Base-by-base conservation (phyloP, 2,329 filamentous ascomycete species). In the Aspergillus sergii region DNA sequence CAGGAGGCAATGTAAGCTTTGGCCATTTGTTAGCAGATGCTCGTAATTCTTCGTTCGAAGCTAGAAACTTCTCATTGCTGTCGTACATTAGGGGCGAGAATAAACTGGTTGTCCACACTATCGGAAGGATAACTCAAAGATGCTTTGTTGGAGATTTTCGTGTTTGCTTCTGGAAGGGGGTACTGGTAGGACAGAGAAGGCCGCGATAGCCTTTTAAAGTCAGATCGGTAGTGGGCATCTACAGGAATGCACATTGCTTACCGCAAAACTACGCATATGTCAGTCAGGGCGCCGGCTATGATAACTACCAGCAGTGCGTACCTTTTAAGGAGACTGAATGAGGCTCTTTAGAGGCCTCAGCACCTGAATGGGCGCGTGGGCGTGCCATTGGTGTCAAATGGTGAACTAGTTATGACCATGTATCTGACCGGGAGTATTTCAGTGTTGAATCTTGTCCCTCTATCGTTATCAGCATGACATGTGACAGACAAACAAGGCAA, bases 281-380 rank as follows among this genome's bases (percentile, higher is more conserved):
- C 62, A 72, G 69, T 69, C 61, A 70, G 63, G 59, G 51, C 58
- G 51, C 53, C 19, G 26, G 41, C 4, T 53, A 23, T 56, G 46
- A 59, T 50, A 54, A 58, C 41, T 41, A 51, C 54, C 57, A 55
- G 21, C 26, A 39, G 58, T 64, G 57, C 72, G 54, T 74, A 82
- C 81, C 91, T 82, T 94, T 94, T 59, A 94, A 81, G 58, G 91
- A 93, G 53, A 94, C 87, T 23, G 89, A 88, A 78, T 94, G 91
- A 43, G 91, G 90, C 78, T 94, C 91, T 77, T 92, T 92, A 16
- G 78, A 76, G 55, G 72, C 76, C 50, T 82, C 81, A 55, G 79
- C 78, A 16, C 75, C 71, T 19, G 79, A 81, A 53, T 76, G 71
- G 57, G 79, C 77, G 63, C 80, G 75, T 58, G 79, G 72, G 34